phyloP scores from a whole-genome alignment of 768 basidiomycete species.

The Mycena pura region DNA sequence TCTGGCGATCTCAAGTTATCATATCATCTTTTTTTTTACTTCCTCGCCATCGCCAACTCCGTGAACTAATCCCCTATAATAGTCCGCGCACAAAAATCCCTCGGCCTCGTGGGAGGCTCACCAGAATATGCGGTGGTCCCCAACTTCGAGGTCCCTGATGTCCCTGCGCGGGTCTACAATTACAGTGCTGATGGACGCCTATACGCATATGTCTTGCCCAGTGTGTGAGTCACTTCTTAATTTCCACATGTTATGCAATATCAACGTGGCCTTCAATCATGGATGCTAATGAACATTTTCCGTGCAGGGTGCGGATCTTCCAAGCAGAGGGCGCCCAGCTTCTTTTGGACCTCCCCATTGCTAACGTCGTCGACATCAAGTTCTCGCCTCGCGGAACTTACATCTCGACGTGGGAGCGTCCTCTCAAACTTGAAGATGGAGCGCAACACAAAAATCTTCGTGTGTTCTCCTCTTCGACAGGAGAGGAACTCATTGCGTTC shows the following conservation, averaged over 20 bases:
- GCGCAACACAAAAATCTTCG: constrained; percentile 93
- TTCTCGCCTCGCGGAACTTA: constrained; percentile 96
- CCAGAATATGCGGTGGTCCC: constrained; percentile 75
- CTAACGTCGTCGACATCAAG: constrained; percentile 81
- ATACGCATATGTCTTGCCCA: constrained; percentile 83
- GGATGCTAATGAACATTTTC: constrained; percentile 1
- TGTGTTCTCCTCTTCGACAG: constrained; percentile 85
- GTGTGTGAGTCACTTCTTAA: constrained; percentile 58
- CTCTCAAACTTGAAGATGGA: constrained; percentile 89
- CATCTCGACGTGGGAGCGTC: constrained; percentile 95
- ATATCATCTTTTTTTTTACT: constrained; percentile 17
- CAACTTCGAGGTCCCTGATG: constrained; percentile 71
- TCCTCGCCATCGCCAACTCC: not conserved
- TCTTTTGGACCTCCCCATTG: constrained; percentile 74
- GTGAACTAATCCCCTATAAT: constrained; percentile 27
- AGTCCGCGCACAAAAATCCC: constrained; percentile 95
- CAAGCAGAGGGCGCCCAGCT: constrained; percentile 77
- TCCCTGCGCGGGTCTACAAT: constrained; percentile 73
- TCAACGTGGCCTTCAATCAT: too few relatives aligned
- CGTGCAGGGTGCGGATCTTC: constrained; percentile 72
- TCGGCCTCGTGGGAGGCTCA: constrained; percentile 84
- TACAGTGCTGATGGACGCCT: constrained; percentile 90
- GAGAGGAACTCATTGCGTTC: constrained; percentile 87
- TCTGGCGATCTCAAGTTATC: constrained; percentile 21
- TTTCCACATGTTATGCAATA: too few relatives aligned